Conservation (phyloP, 2,329 filamentous ascomycete genomes). For the Aureobasidium musti region DNA sequence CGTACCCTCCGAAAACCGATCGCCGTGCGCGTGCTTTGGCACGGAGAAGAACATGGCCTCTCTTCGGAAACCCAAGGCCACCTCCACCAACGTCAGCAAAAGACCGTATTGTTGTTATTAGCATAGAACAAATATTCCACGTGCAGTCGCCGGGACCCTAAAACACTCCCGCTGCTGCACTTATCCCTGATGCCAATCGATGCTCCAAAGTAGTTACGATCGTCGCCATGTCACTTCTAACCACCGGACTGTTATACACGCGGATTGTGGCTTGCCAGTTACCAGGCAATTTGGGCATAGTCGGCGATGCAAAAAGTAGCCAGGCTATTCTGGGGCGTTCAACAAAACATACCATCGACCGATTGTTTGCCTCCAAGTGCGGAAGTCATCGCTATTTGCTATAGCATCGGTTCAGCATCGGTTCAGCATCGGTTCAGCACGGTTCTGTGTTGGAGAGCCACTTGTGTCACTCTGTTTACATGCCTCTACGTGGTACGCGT, state of each 20-base stretch:
- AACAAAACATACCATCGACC: not conserved
- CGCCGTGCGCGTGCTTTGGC: no score
- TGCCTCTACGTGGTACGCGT: no score
- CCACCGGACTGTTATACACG: constrained; percentile 6
- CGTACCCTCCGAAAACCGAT: no score
- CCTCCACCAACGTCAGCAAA: not conserved
- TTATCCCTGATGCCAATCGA: not conserved
- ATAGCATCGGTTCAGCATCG: not conserved
- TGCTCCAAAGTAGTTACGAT: not conserved
- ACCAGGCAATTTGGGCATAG: not conserved
- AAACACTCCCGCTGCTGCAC: not conserved
- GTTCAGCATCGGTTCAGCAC: not conserved
- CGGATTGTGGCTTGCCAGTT: constrained; percentile 5
- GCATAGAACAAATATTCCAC: not conserved
- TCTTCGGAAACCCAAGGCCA: not conserved
- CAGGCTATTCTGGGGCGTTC: not conserved
- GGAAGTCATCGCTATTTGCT: not conserved
- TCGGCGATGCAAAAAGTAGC: not conserved
- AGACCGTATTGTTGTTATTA: not conserved
- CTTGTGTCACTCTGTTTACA: not conserved
- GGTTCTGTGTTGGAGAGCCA: not conserved
- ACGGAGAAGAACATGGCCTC: not conserved
- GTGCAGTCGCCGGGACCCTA: not conserved
- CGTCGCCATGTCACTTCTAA: not conserved
- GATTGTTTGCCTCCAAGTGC: not conserved